phyloP scores from a whole-genome alignment of 225 moss, liverwort and hornwort species.

The Anthoceros angustus region DNA sequence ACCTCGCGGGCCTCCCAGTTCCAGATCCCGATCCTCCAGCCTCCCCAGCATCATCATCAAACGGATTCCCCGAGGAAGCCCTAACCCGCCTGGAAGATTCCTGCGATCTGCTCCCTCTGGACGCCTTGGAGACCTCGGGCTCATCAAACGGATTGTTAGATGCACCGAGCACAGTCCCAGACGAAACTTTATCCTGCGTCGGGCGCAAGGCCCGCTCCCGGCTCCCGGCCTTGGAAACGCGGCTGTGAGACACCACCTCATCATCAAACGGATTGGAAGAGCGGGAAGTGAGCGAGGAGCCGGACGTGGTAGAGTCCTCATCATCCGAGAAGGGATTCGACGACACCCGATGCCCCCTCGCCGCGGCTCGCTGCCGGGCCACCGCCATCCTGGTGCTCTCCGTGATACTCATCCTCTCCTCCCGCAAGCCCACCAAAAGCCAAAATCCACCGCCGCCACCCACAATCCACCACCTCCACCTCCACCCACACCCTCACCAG shows the following conservation, averaged over 20 bases:
- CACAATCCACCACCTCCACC: not conserved
- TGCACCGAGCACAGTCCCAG: not conserved
- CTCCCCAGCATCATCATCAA: not conserved
- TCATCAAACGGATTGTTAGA: not conserved
- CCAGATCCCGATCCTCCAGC: not conserved
- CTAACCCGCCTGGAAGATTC: not conserved
- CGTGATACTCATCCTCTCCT: not conserved
- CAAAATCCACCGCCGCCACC: not conserved
- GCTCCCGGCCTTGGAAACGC: not conserved
- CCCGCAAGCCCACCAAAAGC: not conserved
- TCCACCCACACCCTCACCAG: not conserved
- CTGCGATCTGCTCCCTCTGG: slow-evolving; percentile 2
- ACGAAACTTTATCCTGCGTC: not conserved
- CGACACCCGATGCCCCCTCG: not conserved
- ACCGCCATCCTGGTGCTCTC: slow-evolving; percentile 4
- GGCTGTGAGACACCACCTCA: not conserved
- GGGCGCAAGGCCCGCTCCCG: not conserved
- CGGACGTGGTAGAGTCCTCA: slow-evolving; percentile 1
- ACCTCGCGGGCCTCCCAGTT: not conserved
- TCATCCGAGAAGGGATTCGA: slow-evolving; percentile 4
- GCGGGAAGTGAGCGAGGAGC: not conserved
- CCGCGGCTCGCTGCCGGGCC: not conserved
- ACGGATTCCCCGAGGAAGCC: not conserved
- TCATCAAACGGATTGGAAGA: slow-evolving; percentile 1
- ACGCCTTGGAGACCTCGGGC: not conserved